Evolutionary conservation across 2,329 filamentous ascomycete species (phyloP).

Genomic region (Aspergillus terreus): DNA sequence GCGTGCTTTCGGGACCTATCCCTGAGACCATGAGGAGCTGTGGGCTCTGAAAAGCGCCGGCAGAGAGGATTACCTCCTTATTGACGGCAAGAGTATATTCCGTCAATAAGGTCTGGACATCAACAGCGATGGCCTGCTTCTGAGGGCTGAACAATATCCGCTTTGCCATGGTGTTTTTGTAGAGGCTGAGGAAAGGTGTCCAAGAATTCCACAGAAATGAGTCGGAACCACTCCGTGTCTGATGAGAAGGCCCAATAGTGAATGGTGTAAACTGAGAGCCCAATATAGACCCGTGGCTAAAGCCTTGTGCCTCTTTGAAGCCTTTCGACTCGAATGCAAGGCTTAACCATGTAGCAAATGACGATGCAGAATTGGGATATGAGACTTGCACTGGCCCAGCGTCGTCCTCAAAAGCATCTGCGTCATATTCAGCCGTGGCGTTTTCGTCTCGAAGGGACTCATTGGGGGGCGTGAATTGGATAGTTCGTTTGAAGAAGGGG

Average conservation of each 20-base stretch:
- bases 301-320: slow-evolving; percentile 34
- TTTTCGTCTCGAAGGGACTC: slow-evolving; percentile 12
- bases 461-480: slow-evolving; percentile 26
- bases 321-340: slow-evolving; percentile 40
- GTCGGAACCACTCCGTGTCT: slow-evolving; percentile 49
- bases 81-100: slow-evolving; percentile 47
- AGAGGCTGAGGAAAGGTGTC: slow-evolving; percentile 38
- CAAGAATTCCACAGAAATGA: slow-evolving; percentile 34
- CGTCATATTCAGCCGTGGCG: slow-evolving; percentile 21
- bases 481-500: slow-evolving; percentile 27
- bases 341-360: slow-evolving; percentile 37
- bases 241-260: slow-evolving; percentile 46
- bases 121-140: slow-evolving; percentile 44
- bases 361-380: slow-evolving; percentile 37
- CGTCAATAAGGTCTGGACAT: slow-evolving; percentile 36
- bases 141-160: slow-evolving; percentile 50
- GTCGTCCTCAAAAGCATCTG: slow-evolving; percentile 25
- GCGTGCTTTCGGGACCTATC: slow-evolving; percentile 37
- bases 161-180: slow-evolving; percentile 42
- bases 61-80: slow-evolving; percentile 49
- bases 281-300: slow-evolving; percentile 42
- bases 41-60: slow-evolving; percentile 53
- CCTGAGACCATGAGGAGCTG: slow-evolving; percentile 54
- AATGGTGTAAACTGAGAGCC: slow-evolving; percentile 43
- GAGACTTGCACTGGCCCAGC: slow-evolving; percentile 42